These are phyloP conservation scores for Coprinopsis cinerea DNA, from an alignment of 768 basidiomycete genomes.

Conservation along the genomic window DNA sequence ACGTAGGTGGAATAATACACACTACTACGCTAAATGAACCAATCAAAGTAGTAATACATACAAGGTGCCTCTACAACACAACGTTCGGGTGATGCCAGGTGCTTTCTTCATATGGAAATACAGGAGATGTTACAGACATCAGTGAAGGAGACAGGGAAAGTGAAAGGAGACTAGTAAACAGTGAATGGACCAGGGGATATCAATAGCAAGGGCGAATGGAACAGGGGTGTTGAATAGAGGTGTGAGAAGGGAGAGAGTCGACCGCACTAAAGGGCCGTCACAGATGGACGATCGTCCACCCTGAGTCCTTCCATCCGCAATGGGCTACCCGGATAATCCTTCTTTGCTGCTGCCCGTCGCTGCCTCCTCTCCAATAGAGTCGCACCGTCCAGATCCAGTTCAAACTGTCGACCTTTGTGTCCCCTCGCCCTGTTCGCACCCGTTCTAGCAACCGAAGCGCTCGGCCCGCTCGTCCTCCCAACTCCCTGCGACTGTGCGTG, in stretches of 20 bases:
- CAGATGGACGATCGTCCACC: conserved; percentile 13
- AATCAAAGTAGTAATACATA: not conserved
- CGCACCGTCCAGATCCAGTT: conserved; percentile 81
- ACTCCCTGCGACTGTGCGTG: conserved; percentile 13
- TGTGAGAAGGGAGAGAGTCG: not conserved
- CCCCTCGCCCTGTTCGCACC: not conserved
- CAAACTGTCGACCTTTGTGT: conserved; percentile 44
- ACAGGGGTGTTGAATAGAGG: too few species aligned
- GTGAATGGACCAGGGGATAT: too few species aligned
- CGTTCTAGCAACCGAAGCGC: conserved; percentile 8
- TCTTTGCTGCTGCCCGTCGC: conserved; percentile 19
- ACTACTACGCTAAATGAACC: too few species aligned
- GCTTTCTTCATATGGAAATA: too few species aligned
- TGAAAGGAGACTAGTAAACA: not conserved
- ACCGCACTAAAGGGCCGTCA: not conserved
- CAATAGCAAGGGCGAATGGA: too few species aligned
- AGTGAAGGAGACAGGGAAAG: not conserved
- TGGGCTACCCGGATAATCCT: conserved; percentile 16
- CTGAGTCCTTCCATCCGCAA: conserved; percentile 19
- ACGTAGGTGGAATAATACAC: too few species aligned
- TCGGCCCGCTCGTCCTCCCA: conserved; percentile 10
- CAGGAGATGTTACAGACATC: not conserved
- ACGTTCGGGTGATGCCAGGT: not conserved
- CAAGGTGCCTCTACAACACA: not conserved
- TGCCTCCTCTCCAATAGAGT: conserved; percentile 78